A percentile compares a stretch with the other conserved stretches of the same genome.
Conservation (phyloP, 2,329 filamentous ascomycete species). For the Cordyceps cicadae region DNA sequence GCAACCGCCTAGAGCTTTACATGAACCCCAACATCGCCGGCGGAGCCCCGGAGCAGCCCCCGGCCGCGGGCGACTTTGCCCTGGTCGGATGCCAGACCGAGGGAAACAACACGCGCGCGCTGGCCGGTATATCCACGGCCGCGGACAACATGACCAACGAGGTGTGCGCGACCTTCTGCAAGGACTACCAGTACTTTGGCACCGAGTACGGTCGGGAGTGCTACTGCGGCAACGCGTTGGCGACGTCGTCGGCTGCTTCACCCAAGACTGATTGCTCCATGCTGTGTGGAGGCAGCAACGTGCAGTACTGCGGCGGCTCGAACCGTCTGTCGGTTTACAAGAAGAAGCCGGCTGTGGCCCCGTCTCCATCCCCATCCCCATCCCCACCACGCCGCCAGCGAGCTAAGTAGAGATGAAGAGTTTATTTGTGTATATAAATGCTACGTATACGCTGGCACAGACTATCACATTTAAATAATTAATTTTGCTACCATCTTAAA, state of each 20-base stretch:
- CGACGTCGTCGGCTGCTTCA: slow-evolving; percentile 21
- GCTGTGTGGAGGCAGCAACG: slow-evolving; percentile 30
- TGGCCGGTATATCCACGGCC: slow-evolving; percentile 19
- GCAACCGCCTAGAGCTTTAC: slow-evolving; percentile 27
- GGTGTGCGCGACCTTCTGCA: slow-evolving; percentile 25
- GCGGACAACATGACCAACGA: slow-evolving; percentile 26
- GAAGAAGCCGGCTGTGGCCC: slow-evolving; percentile 16
- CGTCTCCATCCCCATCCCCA: background rate
- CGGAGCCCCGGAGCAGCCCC: slow-evolving; percentile 24
- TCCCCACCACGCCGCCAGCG: background rate
- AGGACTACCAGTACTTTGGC: slow-evolving; percentile 25
- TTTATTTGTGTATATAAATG: background rate
- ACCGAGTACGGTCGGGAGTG: slow-evolving; percentile 32
- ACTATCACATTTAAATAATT: background rate
- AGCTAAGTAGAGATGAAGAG: background rate
- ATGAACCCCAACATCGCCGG: slow-evolving; percentile 20
- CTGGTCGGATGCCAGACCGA: slow-evolving; percentile 31
- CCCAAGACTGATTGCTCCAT: slow-evolving; percentile 30
- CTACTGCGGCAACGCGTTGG: slow-evolving; percentile 28
- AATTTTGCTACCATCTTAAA: background rate
- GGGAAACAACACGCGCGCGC: slow-evolving; percentile 25
- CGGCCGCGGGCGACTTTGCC: slow-evolving; percentile 24
- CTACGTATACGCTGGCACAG: background rate
- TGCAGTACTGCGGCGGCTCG: slow-evolving; percentile 32
- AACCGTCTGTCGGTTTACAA: slow-evolving; percentile 30